Percentiles rank a stretch among this genome's conserved stretches.
Evolutionary conservation across 345 rosid species (phyloP).

Genomic region (Eucalyptus sideroxylon): DNA sequence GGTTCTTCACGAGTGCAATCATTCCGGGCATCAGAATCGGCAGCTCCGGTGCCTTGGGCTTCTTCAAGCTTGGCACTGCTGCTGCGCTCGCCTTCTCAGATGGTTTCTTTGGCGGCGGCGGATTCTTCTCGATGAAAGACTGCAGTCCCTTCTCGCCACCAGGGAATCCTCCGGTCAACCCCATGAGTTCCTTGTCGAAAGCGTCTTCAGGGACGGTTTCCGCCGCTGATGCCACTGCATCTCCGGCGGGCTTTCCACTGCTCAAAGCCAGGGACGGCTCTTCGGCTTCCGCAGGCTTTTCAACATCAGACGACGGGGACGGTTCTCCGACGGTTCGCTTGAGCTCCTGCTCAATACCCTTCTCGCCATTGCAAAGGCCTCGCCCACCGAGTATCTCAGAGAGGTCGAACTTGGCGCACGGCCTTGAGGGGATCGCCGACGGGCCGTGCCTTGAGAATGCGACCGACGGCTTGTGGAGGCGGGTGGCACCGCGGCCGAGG

Average conservation of each 20-base stretch:
- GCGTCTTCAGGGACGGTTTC: conserved; percentile 36
- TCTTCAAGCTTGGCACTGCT: conserved; percentile 15
- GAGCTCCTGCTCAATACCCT: conserved; percentile 58
- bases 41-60: conserved; percentile 60
- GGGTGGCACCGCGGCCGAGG: not conserved
- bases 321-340: conserved; percentile 1
- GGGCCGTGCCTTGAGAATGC: conserved; percentile 12
- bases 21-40: conserved; percentile 87
- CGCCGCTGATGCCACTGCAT: not conserved
- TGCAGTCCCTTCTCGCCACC: conserved; percentile 74
- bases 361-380: conserved; percentile 78
- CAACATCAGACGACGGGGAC: not conserved
- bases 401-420: conserved; percentile 50
- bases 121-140: conserved; percentile 64
- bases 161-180: conserved; percentile 82
- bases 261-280: not conserved
- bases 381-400: conserved; percentile 77
- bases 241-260: not conserved
- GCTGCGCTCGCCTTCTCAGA: not conserved
- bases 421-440: not conserved
- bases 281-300: not conserved
- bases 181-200: conserved; percentile 82
- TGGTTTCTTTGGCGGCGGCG: conserved; percentile 36
- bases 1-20: conserved; percentile 76
- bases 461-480: conserved; percentile 14